Evolutionary conservation across 352 stramenopile species (phyloP).

Genomic region (Phytophthora syringae): DNA sequence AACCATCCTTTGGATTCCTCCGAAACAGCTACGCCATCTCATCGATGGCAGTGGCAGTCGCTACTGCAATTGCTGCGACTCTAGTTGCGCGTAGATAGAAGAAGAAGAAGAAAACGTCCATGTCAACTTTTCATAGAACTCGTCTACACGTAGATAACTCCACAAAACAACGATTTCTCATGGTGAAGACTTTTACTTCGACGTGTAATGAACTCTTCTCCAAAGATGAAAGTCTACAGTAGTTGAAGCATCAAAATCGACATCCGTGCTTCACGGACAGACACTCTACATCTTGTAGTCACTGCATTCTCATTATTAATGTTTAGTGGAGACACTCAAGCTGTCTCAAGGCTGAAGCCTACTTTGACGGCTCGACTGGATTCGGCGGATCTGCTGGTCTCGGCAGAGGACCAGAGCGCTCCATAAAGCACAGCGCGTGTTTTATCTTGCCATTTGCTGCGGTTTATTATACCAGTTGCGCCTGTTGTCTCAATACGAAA

Average conservation of each 20-base stretch:
- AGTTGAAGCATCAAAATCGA: too few species aligned
- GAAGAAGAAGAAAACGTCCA: neutral
- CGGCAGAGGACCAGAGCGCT: slow-evolving; percentile 18
- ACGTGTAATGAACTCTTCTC: neutral
- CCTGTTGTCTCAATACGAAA: slow-evolving; percentile 28
- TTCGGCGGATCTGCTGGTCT: neutral
- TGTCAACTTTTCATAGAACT: slow-evolving; percentile 9
- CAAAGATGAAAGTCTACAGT: too few species aligned
- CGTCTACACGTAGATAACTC: slow-evolving; percentile 11
- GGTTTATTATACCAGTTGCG: slow-evolving; percentile 14
- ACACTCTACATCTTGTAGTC: neutral
- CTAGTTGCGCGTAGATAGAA: slow-evolving; percentile 35
- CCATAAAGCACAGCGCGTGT: slow-evolving; percentile 34
- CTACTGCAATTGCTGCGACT: slow-evolving; percentile 32
- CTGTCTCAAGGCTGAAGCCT: slow-evolving; percentile 20
- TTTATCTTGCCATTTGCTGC: slow-evolving; percentile 24
- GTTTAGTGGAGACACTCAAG: slow-evolving; percentile 20
- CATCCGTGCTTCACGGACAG: slow-evolving; percentile 5
- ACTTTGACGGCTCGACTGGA: neutral
- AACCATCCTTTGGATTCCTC: slow-evolving; percentile 28
- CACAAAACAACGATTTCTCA: neutral
- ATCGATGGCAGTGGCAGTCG: slow-evolving; percentile 34
- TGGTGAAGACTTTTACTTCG: too few species aligned
- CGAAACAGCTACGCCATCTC: slow-evolving; percentile 41
- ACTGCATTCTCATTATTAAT: slow-evolving; percentile 9